Conservation (phyloP, 805 yeast genomes). For the Starmerella geochares region DNA sequence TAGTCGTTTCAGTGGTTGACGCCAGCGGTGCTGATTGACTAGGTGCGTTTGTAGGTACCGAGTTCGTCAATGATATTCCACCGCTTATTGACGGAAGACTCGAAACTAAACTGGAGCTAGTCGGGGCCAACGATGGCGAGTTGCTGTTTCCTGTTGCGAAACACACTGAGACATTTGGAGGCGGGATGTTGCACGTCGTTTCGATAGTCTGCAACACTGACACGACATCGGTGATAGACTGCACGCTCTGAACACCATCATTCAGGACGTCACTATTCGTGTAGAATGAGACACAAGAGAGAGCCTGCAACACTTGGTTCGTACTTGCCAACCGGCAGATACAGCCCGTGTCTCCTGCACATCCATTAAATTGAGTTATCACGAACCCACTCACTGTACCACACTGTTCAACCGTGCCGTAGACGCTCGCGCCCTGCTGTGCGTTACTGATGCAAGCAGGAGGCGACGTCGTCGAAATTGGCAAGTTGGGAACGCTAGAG, state of each 20-base stretch:
- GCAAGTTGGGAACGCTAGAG: neutral
- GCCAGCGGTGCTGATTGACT: neutral
- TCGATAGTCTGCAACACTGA: neutral
- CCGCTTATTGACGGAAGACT: neutral
- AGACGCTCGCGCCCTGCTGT: conserved; percentile 7
- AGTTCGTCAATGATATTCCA: neutral
- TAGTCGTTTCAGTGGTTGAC: neutral
- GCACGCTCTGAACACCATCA: neutral
- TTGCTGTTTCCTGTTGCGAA: neutral
- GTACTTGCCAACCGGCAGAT: conserved; percentile 9
- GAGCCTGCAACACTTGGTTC: conserved; percentile 3
- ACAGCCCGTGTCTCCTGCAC: conserved; percentile 6
- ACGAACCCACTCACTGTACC: conserved; percentile 10
- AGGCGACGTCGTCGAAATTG: neutral
- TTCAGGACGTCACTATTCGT: conserved; percentile 3
- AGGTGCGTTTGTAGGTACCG: neutral
- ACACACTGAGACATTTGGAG: neutral
- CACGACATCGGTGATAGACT: conserved; percentile 4
- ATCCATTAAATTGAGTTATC: conserved; percentile 5
- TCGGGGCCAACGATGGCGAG: neutral
- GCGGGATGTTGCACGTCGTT: neutral
- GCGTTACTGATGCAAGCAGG: conserved; percentile 4
- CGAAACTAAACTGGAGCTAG: neutral
- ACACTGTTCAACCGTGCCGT: conserved; percentile 13
- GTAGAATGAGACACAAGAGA: conserved; percentile 10